A percentile compares a stretch with the other conserved stretches of the same genome.
phyloP scores from a whole-genome alignment of 805 yeast genomes.

The Candida boleticola region DNA sequence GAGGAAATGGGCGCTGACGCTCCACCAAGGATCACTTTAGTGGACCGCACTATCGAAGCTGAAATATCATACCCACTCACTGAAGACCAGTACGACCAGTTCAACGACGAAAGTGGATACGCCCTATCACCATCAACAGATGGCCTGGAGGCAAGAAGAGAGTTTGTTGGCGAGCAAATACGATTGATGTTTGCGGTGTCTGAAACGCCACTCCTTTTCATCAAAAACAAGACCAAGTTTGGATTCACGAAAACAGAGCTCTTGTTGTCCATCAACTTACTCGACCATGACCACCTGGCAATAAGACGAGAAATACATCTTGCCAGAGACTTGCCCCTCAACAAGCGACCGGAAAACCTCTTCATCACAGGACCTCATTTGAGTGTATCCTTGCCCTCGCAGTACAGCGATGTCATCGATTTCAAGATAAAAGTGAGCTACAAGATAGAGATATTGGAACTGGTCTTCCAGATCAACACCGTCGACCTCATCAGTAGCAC shows the following conservation, averaged over 20 bases:
- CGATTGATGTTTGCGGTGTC: constrained; percentile 2
- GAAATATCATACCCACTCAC: neutral
- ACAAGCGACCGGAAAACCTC: constrained; percentile 8
- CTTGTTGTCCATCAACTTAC: constrained; percentile 13
- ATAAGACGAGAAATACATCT: constrained; percentile 15
- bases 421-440: constrained; percentile 3
- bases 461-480: constrained; percentile 1
- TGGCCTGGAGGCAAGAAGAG: neutral
- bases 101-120: neutral
- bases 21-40: neutral
- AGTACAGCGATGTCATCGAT: neutral
- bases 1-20: neutral
- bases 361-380: constrained; percentile 6
- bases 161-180: constrained; percentile 1
- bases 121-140: too few species aligned
- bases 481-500: neutral
- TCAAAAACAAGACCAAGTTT: constrained; percentile 9
- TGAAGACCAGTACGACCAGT: neutral
- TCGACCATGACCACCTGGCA: constrained; percentile 1
- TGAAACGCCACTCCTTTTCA: constrained; percentile 7
- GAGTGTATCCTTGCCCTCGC: constrained; percentile 2
- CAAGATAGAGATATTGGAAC: constrained; percentile 2
- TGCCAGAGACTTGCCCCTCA: constrained; percentile 9
- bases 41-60: neutral
- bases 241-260: constrained; percentile 9